Base-by-base conservation (phyloP, 2,329 filamentous ascomycete species). In the Apiospora pterosperma region DNA sequence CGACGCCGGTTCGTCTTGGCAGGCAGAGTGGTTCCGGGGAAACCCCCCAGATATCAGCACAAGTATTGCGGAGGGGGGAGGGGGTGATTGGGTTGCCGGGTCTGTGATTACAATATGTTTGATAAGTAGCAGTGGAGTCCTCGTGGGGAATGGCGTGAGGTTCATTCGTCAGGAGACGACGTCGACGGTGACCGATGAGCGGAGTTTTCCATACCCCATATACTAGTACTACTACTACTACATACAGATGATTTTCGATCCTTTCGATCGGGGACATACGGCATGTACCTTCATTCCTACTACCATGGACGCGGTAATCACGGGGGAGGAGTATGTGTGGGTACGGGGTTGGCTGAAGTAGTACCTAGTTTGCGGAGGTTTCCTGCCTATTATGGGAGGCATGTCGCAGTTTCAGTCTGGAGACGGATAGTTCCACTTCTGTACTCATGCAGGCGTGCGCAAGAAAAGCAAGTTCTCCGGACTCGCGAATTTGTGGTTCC, bases 121-220 rank as follows among this genome's bases (percentile, higher is more conserved):
- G n/a, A n/a, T n/a, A n/a, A n/a, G n/a, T n/a, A n/a, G n/a, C n/a
- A 42, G 44, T 28, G 23, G 44, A 28, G 44, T 28, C 44, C 44
- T 55, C 48, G 48, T 34, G 48, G 48, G 48, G 48, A 55, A 55
- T 55, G 48, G 48, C 48, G 48, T 55, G 48, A 55, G 48, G 28
- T 55, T 34, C 48, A 55, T 55, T 34, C 19, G 48, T 28, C 28
- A 55, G 19, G 48, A 34, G 16, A n/a, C 23, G 23, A 52, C 12
- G 16, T 34, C 8, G 11, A 38, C 3, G 36, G 36, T 38, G 11
- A 38, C 14, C 36, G 14, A 38, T 12, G 36, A 38, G 4, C 48
- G 28, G 48, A 28, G 28, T 34, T 55, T n/a, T 8, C 48, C 48
- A 55, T 55, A 34, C n/a, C n/a, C n/a, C n/a, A n/a, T n/a, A n/a